Conservation (phyloP, 371 early-diverging fungal species). For the Rhizopus delemar region DNA sequence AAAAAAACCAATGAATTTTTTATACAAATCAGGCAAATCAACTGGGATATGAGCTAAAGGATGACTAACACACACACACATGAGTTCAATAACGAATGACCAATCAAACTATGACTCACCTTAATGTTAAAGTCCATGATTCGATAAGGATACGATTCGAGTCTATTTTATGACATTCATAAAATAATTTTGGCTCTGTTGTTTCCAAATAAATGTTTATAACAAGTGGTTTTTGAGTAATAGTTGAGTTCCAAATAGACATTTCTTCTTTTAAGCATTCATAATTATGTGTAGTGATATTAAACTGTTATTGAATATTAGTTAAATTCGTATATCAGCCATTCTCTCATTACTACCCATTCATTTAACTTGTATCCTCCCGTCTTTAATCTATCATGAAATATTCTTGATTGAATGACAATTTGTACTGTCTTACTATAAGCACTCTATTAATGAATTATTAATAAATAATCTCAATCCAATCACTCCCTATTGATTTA, state of each 20-base stretch:
- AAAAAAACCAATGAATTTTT: slow-evolving; percentile 83
- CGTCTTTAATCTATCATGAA: neutral
- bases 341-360: slow-evolving; percentile 18
- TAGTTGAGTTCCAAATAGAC: slow-evolving; percentile 66
- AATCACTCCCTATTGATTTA: slow-evolving; percentile 4
- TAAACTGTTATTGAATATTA: slow-evolving; percentile 58
- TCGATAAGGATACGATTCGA: slow-evolving; percentile 64
- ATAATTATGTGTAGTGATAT: slow-evolving; percentile 71
- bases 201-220: slow-evolving; percentile 19
- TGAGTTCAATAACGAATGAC: neutral
- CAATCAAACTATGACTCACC: slow-evolving; percentile 37
- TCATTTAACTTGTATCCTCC: slow-evolving; percentile 21
- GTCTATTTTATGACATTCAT: neutral
- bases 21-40: slow-evolving; percentile 77
- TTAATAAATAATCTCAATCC: neutral
- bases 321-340: neutral
- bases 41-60: slow-evolving; percentile 52
- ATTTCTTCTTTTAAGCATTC: slow-evolving; percentile 68
- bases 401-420: slow-evolving; percentile 52
- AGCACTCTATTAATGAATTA: slow-evolving; percentile 39
- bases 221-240: slow-evolving; percentile 17
- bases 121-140: slow-evolving; percentile 73
- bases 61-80: slow-evolving; percentile 5
- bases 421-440: slow-evolving; percentile 63
- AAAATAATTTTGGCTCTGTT: slow-evolving; percentile 21